Conservation (phyloP, 805 yeast genomes). For the Hanseniaspora lachancei region DNA sequence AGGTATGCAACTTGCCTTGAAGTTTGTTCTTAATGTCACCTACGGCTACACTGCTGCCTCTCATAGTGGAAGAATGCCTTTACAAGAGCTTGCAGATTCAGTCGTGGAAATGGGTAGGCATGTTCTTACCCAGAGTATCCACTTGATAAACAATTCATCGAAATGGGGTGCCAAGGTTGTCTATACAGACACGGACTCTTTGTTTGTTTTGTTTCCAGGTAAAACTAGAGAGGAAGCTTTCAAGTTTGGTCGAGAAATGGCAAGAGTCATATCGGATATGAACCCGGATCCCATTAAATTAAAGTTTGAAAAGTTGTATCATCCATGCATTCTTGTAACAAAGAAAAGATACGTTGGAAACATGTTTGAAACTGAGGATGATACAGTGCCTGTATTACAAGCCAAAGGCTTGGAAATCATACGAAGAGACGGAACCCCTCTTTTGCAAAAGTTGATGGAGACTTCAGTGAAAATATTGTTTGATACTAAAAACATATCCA, state of each 20-base stretch:
- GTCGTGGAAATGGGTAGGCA: conserved; percentile 88
- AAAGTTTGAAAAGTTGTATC: conserved; percentile 86
- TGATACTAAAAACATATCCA: conserved; percentile 56
- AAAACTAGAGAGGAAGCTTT: conserved; percentile 67
- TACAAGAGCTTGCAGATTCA: conserved; percentile 87
- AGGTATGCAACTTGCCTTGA: conserved; percentile 73
- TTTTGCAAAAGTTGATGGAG: conserved; percentile 73
- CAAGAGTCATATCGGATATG: conserved; percentile 43
- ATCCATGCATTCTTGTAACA: conserved; percentile 67
- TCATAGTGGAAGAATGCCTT: conserved; percentile 94
- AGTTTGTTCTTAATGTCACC: conserved; percentile 85
- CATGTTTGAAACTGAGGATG: conserved; percentile 49
- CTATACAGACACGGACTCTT: conserved; percentile 91
- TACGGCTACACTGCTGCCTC: conserved; percentile 94
- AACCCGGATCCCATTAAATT: conserved; percentile 74
- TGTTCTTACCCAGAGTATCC: conserved; percentile 58
- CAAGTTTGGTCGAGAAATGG: conserved; percentile 55
- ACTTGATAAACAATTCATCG: conserved; percentile 44
- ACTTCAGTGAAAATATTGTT: conserved; percentile 55
- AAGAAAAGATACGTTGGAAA: conserved; percentile 90
- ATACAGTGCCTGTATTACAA: conserved; percentile 57
- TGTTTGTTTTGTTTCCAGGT: conserved; percentile 85
- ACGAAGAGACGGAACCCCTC: conserved; percentile 87
- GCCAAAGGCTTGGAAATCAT: conserved; percentile 96
- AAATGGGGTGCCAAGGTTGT: conserved; percentile 84